phyloP scores from a whole-genome alignment of 345 rosid genomes.

The Psidium guajava region DNA sequence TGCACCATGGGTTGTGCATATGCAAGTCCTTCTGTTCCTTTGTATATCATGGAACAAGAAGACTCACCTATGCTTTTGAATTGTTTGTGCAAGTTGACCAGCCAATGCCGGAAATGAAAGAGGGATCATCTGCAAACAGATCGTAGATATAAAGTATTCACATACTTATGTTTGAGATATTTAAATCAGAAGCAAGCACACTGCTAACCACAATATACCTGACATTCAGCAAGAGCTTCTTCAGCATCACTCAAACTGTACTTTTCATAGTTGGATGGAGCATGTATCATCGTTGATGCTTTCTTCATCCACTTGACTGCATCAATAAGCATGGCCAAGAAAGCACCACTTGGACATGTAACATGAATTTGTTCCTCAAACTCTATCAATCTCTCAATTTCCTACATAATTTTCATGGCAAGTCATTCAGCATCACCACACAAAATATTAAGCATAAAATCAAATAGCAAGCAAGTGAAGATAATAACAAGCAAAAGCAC shows the following conservation, averaged over 20 bases:
- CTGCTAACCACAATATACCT: constrained; percentile 17
- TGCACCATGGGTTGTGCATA: not conserved
- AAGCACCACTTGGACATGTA: constrained; percentile 3
- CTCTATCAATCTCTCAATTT: constrained; percentile 37
- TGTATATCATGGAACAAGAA: not conserved
- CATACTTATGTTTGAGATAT: not conserved
- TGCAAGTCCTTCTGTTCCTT: not conserved
- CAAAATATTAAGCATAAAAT: not conserved
- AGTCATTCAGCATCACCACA: not conserved
- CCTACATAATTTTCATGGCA: constrained; percentile 21
- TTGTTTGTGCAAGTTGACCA: constrained; percentile 24
- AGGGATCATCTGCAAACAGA: constrained; percentile 25
- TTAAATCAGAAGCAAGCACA: not conserved
- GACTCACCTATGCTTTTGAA: constrained; percentile 44
- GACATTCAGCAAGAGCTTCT: constrained; percentile 35
- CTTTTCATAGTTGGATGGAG: constrained; percentile 18
- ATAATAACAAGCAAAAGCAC: not conserved
- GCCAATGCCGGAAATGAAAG: constrained; percentile 27
- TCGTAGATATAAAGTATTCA: not conserved
- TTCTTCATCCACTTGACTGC: constrained; percentile 49
- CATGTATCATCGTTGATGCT: constrained; percentile 26
- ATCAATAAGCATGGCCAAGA: constrained; percentile 24
- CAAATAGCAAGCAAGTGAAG: not conserved
- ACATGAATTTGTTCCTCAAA: constrained; percentile 16
- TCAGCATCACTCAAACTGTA: constrained; percentile 42